Percentiles rank a stretch among this genome's conserved stretches.
Conservation (phyloP, 768 basidiomycete species). For the Suillus ampliporus region DNA sequence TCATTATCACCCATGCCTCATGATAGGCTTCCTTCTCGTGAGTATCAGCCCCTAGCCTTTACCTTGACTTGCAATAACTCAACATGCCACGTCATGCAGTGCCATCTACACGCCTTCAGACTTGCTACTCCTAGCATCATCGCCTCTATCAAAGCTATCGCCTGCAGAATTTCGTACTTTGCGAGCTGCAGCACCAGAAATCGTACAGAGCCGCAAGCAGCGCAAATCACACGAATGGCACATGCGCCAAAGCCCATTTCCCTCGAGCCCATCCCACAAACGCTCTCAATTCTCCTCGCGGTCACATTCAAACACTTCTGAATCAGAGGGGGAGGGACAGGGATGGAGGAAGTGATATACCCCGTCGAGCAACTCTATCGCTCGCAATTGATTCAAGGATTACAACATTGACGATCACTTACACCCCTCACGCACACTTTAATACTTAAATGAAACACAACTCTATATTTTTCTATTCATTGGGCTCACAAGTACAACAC, state of each 20-base stretch:
- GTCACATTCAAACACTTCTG: slow-evolving; percentile 14
- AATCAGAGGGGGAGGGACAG: slow-evolving; percentile 25
- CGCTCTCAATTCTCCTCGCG: neutral
- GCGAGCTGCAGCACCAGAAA: slow-evolving; percentile 30
- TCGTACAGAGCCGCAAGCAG: slow-evolving; percentile 31
- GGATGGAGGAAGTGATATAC: slow-evolving; percentile 21
- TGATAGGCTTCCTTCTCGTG: slow-evolving; percentile 12
- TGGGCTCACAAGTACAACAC: too few relatives aligned
- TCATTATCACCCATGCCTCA: slow-evolving; percentile 5
- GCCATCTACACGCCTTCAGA: slow-evolving; percentile 34
- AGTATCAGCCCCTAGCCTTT: slow-evolving; percentile 1
- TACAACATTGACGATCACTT: neutral
- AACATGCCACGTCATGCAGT: slow-evolving; percentile 6
- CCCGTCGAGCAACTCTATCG: neutral
- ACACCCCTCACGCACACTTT: neutral
- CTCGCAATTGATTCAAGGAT: slow-evolving; percentile 1
- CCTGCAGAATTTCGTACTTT: slow-evolving; percentile 15
- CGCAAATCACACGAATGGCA: slow-evolving; percentile 35
- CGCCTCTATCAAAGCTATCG: slow-evolving; percentile 26
- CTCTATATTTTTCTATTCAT: neutral
- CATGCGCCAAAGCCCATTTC: slow-evolving; percentile 13
- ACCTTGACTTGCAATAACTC: neutral
- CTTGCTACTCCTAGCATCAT: slow-evolving; percentile 29
- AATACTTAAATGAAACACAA: neutral
- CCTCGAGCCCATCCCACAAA: slow-evolving; percentile 8